Evolutionary conservation across 805 yeast genomes (phyloP).

Genomic region (Candida qinlingensis): DNA sequence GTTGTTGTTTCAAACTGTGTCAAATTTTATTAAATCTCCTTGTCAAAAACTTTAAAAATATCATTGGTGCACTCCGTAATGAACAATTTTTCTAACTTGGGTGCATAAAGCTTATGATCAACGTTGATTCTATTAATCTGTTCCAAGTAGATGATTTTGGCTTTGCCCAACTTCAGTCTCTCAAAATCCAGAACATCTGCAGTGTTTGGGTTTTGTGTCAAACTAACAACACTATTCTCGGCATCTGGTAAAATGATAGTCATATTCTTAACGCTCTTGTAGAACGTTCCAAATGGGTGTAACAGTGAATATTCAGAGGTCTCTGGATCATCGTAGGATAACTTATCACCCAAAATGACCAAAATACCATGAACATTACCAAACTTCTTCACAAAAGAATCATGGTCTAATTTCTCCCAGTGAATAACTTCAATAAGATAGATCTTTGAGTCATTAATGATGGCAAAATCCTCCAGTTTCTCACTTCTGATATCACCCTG

Average conservation of each 20-base stretch:
- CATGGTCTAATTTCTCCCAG: not conserved
- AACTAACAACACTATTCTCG: not conserved
- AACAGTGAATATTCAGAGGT: not conserved
- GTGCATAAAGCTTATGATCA: not conserved
- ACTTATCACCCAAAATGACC: not conserved
- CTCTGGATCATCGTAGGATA: not conserved
- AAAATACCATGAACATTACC: not conserved
- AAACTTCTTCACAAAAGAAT: not conserved
- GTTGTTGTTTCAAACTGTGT: not conserved
- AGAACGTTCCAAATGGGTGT: not conserved
- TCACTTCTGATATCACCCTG: not conserved
- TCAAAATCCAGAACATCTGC: not conserved
- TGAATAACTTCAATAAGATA: slow-evolving; percentile 1
- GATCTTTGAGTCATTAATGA: not conserved
- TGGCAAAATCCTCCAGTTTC: not conserved
- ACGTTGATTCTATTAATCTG: not conserved
- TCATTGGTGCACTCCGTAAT: slow-evolving; percentile 1
- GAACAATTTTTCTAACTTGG: not conserved
- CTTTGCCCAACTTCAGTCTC: not conserved
- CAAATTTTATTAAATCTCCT: not conserved
- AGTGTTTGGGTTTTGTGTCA: not conserved
- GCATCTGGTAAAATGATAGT: not conserved
- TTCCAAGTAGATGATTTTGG: not conserved
- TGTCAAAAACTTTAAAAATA: not conserved
- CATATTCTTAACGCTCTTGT: not conserved